phyloP scores from a whole-genome alignment of 1,284 basidiomycete species.

The Microbotryum silenes-acaulis region DNA sequence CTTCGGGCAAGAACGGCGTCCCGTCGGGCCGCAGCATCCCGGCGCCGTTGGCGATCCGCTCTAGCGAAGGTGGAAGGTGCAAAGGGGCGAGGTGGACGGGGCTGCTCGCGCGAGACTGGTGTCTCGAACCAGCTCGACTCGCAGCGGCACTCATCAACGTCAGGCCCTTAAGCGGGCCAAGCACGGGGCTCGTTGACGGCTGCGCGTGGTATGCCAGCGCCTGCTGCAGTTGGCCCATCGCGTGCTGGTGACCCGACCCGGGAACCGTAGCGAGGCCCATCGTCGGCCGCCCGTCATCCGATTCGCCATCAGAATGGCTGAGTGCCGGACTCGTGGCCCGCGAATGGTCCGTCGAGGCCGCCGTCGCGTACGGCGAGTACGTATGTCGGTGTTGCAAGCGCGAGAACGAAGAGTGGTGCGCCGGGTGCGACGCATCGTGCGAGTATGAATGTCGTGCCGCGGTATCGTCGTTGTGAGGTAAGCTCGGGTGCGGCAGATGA shows the following conservation, averaged over 20 bases:
- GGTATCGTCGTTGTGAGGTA: conserved; percentile 17
- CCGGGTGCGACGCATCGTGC: conserved; percentile 30
- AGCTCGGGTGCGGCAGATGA: conserved; percentile 8
- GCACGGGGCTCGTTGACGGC: conserved; percentile 64
- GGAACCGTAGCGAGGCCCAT: conserved; percentile 23
- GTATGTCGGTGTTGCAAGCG: conserved; percentile 33
- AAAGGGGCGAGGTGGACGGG: conserved; percentile 30
- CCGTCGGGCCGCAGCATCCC: neutral
- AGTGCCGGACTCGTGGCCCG: conserved; percentile 25
- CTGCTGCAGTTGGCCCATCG: conserved; percentile 26
- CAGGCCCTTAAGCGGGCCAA: conserved; percentile 59
- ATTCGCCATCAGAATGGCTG: conserved; percentile 9
- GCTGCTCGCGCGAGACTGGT: conserved; percentile 16
- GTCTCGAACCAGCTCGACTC: conserved; percentile 12
- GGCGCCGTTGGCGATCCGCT: neutral
- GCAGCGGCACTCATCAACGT: conserved; percentile 27
- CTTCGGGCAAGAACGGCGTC: neutral
- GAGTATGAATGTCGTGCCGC: conserved; percentile 28
- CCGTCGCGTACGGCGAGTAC: conserved; percentile 32
- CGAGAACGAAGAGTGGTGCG: conserved; percentile 28
- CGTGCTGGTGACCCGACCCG: conserved; percentile 17
- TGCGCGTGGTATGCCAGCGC: conserved; percentile 38
- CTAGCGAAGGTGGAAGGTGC: conserved; percentile 6
- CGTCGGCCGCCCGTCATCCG: conserved; percentile 11
- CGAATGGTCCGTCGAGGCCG: conserved; percentile 23